Evolutionary conservation across 495 filamentous ascomycete genomes (phyloP), one percentile per base, ranked within the genome.

Genomic region (Elaphomyces granulatus): DNA sequence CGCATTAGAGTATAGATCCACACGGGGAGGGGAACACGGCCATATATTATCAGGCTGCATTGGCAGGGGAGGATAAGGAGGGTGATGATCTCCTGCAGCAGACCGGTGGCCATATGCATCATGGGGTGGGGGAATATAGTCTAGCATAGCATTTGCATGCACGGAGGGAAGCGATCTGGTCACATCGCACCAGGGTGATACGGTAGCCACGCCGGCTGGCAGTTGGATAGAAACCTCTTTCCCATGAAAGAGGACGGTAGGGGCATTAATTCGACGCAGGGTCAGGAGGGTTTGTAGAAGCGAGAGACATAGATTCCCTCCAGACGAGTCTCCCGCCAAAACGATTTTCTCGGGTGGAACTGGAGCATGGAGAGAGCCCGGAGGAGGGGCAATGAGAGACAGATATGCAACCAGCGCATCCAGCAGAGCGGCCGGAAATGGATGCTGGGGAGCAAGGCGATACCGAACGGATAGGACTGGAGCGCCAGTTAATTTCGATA

Each of bases 341-440:
- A 88, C 67, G 33, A 96, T 83, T 38, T 87, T 67, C 37, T 67
- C 64, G 2, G 88, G 64, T 3, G 66, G 60, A 3, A 94, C 64
- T 10, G 86, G 62, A 15, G 68, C 59, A 56, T 94, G 87, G 41
- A 78, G 66, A 2, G 85, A 75, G 28, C 71, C 81, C 0, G 72
- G 58, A 0, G 83, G 83, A 12, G 87, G 87, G 45, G 86, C 80
- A 7, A 94, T 70, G 19, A 96, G 75, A 2, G 72, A 76, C 7
- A 96, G 70, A 48, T 96, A 96, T 1, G 81, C 78, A 14, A 78
- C 65, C 3, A 94, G 56, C n/a, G 76, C 82, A 47, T 96, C 88
- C 30, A 94, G 65, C 7, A 96, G 60, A 3, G 83, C 82, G 1
- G 82, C 68, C 6, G 86, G 86, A 56, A 94, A 94, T 8, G 86